Evolutionary conservation across 371 early-diverging fungal species (phyloP), one percentile per base, ranked within the genome.

Genomic region (Funneliformis caledonium): DNA sequence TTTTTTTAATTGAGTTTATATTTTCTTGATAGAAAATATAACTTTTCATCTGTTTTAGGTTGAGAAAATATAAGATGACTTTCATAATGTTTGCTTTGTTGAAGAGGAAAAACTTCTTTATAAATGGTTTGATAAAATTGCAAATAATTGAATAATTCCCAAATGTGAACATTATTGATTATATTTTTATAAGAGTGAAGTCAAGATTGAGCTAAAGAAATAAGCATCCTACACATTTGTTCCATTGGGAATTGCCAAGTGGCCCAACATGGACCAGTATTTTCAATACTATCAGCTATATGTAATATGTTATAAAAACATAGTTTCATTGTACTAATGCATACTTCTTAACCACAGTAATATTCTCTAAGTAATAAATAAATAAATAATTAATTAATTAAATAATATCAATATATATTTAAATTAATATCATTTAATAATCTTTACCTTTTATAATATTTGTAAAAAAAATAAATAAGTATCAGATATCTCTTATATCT

Each of bases 241-340:
- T 73, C 74, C 10, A 56, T 56, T 1, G 56, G 59, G 16, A 37
- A 69, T 22, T 69, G 69, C 69, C 69, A 69, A 1, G 26, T 37
- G 16, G 37, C 9, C 26, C 31, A 56, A 73, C 74, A 73, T 16
- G 59, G 59, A 19, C 74, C 74, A 73, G 56, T 52, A 33, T 73
- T 11, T 14, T 52, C 10, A 1, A 73, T 73, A 37, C 74, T 52
- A n/a, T 73, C 56, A 10, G 37, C 22, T 4, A 73, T 14, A 59
- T 73, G 42, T 11, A 73, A 56, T 5, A 73, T 19, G 16, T 73
- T 12, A 59, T 73, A 56, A 50, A 73, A 50, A 22, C 42, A 65
- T 4, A 65, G 16, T 65, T 33, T 65, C 37, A 65, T 65, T 31
- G 14, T 11, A 26, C 65, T 42, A n/a, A n/a, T n/a, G n/a, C n/a